Evolutionary conservation across 2,329 filamentous ascomycete species (phyloP), one percentile per base, ranked within the genome.

Genomic region (Dothiorella sarmentorum): DNA sequence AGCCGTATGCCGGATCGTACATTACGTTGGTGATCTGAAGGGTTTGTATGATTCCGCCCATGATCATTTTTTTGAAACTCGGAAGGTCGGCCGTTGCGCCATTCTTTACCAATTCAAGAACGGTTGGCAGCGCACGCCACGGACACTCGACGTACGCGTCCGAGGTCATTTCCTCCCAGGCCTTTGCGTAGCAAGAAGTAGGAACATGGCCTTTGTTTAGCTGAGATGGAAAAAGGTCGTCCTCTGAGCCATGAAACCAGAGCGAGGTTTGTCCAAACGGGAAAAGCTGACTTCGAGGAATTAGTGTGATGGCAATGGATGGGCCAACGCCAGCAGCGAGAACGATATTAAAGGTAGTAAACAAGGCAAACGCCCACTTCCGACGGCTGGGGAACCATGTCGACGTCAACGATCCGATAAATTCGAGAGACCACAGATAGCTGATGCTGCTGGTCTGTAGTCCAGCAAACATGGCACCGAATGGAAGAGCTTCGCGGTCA

Each of bases 351-450:
- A 55, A 22, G 4, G 18, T 11, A 4, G 35, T 13, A 7, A 55
- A 43, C 7, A 33, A 1, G 2, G 13, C 24, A 4, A 55, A 33
- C 7, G 2, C 11, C 10, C 1, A 13, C 22, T 29, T 43, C 1
- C 37, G 22, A 9, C 10, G 26, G 18, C 3, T 4, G 3, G 4
- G 6, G 11, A 31, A 15, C 20, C 17, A 20, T 7, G 10, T 7
- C 1, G 51, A 42, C 7, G 22, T 13, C 1, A 55, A n/a, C 2
- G 51, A 7, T 17, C 51, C 51, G 9, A 55, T 20, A 9, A 43
- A 42, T 9, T 55, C 51, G 7, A 55, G 13, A 5, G 51, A 55
- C 51, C 51, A 55, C 4, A 55, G 15, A 20, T 55, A 55, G 37
- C 51, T 55, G 10, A 55, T 22, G 15, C 5, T 55, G 9, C 4